phyloP scores from a whole-genome alignment of 2,329 filamentous ascomycete genomes.

The Talaromyces piceae region DNA sequence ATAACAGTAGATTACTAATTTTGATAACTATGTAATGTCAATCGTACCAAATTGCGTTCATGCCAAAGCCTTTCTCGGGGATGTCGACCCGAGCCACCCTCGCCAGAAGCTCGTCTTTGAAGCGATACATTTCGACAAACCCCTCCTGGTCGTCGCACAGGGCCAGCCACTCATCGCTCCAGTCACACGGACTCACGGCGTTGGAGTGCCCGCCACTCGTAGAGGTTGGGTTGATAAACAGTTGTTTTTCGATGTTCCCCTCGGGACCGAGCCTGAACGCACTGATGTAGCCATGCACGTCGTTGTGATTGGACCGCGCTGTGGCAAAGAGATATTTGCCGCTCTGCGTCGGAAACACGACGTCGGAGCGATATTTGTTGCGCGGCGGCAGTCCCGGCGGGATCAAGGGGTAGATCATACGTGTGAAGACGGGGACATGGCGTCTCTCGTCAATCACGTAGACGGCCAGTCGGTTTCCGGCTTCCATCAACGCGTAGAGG shows the following conservation, averaged over 20 bases:
- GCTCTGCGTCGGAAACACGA: conserved; percentile 64
- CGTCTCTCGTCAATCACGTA: conserved; percentile 70
- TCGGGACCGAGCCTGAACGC: conserved; percentile 64
- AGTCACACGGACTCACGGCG: conserved; percentile 75
- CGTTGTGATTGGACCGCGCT: conserved; percentile 67
- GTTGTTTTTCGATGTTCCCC: conserved; percentile 68
- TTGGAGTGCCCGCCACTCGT: conserved; percentile 86
- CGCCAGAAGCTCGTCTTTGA: conserved; percentile 72
- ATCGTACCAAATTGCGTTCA: conserved; percentile 97
- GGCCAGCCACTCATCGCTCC: conserved; percentile 83
- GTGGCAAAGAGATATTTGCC: conserved; percentile 76
- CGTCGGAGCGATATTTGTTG: conserved; percentile 71
- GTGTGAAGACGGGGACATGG: conserved; percentile 70
- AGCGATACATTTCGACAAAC: conserved; percentile 80
- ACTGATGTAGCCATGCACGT: conserved; percentile 73
- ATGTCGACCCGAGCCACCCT: conserved; percentile 70
- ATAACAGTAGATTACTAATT: no score
- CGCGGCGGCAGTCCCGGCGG: conserved; percentile 50
- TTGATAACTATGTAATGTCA: no score
- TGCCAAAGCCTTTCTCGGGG: conserved; percentile 82
- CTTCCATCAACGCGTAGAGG: conserved; percentile 82
- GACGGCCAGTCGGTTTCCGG: conserved; percentile 74
- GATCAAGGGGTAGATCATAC: conserved; percentile 68
- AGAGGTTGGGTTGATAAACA: conserved; percentile 74
- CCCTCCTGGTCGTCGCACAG: conserved; percentile 84